A percentile compares a stretch with the other conserved stretches of the same genome.
Evolutionary conservation across 2,329 filamentous ascomycete species (phyloP).

Genomic region (Alternaria gansuensis): DNA sequence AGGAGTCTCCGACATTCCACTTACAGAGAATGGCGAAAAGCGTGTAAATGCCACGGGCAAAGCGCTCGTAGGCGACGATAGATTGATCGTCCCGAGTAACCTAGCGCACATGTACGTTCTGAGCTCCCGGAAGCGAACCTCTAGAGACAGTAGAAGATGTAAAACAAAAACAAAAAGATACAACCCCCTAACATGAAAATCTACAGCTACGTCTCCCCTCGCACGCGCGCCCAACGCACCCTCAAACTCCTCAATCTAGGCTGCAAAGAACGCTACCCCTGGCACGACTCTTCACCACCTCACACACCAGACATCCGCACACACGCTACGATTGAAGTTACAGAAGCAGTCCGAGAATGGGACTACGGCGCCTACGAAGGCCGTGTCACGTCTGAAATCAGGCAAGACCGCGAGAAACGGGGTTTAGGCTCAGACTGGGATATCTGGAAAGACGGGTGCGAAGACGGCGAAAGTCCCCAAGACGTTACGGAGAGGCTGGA

Average conservation of each 20-base stretch:
- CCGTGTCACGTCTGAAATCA: slow-evolving; percentile 62
- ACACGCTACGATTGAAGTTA: slow-evolving; percentile 59
- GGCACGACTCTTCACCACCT: slow-evolving; percentile 56
- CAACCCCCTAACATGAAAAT: not conserved
- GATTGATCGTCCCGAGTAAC: slow-evolving; percentile 83
- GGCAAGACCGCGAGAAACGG: slow-evolving; percentile 54
- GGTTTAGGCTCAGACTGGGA: slow-evolving; percentile 73
- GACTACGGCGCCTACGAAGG: slow-evolving; percentile 71
- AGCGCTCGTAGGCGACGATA: slow-evolving; percentile 83
- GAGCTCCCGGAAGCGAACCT: not conserved
- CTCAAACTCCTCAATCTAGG: slow-evolving; percentile 85
- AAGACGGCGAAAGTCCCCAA: slow-evolving; percentile 79
- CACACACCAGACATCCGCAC: slow-evolving; percentile 42
- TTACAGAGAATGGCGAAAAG: slow-evolving; percentile 76
- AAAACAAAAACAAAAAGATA: not conserved
- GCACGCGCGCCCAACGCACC: slow-evolving; percentile 84
- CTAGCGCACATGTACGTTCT: slow-evolving; percentile 78
- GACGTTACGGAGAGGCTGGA: slow-evolving; percentile 79
- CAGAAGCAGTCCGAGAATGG: slow-evolving; percentile 66
- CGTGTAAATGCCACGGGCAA: slow-evolving; percentile 72
- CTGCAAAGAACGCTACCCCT: slow-evolving; percentile 74
- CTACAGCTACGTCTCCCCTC: slow-evolving; percentile 80
- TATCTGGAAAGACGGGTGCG: slow-evolving; percentile 87
- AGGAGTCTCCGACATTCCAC: slow-evolving; percentile 82
- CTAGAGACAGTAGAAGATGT: too few species aligned